Percentiles rank a stretch among this genome's conserved stretches.
Conservation (phyloP, 2,329 filamentous ascomycete species). For the Teratosphaeria viscida region DNA sequence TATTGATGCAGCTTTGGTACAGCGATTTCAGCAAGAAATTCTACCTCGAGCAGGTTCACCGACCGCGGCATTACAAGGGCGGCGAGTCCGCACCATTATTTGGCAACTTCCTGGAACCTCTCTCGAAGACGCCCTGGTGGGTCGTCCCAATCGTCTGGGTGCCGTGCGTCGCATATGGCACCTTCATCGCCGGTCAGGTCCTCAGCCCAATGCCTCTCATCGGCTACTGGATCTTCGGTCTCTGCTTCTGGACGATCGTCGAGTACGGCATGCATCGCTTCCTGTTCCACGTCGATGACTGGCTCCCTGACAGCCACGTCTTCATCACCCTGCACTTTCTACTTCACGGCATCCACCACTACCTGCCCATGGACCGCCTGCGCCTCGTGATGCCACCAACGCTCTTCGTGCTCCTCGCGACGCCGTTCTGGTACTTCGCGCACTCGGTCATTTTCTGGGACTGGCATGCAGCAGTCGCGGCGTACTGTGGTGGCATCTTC, state of each 20-base stretch:
- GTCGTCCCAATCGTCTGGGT: constrained; percentile 75
- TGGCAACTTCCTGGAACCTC: constrained; percentile 96
- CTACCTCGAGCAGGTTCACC: constrained; percentile 91
- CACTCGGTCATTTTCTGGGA: constrained; percentile 72
- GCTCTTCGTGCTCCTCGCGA: constrained; percentile 71
- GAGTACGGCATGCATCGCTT: constrained; percentile 86
- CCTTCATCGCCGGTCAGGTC: constrained; percentile 53
- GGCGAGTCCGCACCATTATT: constrained; percentile 88
- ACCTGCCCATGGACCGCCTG: constrained; percentile 97
- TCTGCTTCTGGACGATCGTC: constrained; percentile 76
- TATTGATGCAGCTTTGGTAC: constrained; percentile 79
- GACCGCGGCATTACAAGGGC: constrained; percentile 89
- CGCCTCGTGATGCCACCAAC: constrained; percentile 94
- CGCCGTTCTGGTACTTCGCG: constrained; percentile 86
- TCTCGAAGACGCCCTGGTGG: constrained; percentile 93
- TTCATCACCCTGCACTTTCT: constrained; percentile 81
- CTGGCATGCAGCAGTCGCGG: constrained; percentile 69
- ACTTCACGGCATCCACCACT: constrained; percentile 94
- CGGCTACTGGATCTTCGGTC: constrained; percentile 58
- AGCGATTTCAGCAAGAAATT: constrained; percentile 91
- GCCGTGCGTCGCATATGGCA: constrained; percentile 66
- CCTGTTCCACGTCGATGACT: constrained; percentile 75
- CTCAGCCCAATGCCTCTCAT: constrained; percentile 40
- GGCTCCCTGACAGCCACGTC: constrained; percentile 81
- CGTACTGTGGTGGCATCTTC: constrained; percentile 84